These are phyloP conservation scores for Isabelozyma rhagii DNA, from an alignment of 805 yeast genomes.

Conservation along the genomic window DNA sequence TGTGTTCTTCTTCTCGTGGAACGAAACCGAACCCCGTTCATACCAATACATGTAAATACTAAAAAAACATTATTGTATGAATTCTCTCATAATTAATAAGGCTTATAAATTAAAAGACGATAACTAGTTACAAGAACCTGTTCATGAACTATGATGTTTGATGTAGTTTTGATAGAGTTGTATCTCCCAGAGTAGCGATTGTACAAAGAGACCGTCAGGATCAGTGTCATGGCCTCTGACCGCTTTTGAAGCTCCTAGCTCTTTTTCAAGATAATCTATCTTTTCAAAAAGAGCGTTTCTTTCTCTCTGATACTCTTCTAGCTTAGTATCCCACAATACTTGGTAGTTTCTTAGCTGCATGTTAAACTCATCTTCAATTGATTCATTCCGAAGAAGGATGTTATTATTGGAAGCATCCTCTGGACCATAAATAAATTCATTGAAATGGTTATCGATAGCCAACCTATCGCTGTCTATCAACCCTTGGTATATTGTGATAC, in stretches of 20 bases:
- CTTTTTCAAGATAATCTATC: not conserved
- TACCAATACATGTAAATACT: too few species aligned
- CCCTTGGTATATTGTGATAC: constrained; percentile 14
- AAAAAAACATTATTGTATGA: too few species aligned
- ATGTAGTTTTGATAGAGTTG: constrained; percentile 13
- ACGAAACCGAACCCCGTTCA: too few species aligned
- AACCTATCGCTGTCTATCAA: constrained; percentile 11
- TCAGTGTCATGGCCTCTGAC: constrained; percentile 1
- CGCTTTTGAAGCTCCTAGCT: not conserved
- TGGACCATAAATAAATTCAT: not conserved
- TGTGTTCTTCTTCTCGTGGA: too few species aligned
- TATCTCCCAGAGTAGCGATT: constrained; percentile 22
- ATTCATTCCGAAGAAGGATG: not conserved
- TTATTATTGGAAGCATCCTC: not conserved
- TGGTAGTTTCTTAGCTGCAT: not conserved
- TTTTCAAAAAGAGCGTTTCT: not conserved
- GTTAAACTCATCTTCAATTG: not conserved
- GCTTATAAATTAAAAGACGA: too few species aligned
- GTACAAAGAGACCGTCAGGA: constrained; percentile 9
- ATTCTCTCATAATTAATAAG: too few species aligned
- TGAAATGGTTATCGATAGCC: constrained; percentile 7
- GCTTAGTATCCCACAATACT: not conserved
- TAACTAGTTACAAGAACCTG: too few species aligned
- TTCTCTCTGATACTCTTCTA: constrained; percentile 2
- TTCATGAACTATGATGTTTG: constrained; percentile 3